Evolutionary conservation across 2,329 filamentous ascomycete genomes (phyloP).

Genomic region (Sporothrix euskadiensis): DNA sequence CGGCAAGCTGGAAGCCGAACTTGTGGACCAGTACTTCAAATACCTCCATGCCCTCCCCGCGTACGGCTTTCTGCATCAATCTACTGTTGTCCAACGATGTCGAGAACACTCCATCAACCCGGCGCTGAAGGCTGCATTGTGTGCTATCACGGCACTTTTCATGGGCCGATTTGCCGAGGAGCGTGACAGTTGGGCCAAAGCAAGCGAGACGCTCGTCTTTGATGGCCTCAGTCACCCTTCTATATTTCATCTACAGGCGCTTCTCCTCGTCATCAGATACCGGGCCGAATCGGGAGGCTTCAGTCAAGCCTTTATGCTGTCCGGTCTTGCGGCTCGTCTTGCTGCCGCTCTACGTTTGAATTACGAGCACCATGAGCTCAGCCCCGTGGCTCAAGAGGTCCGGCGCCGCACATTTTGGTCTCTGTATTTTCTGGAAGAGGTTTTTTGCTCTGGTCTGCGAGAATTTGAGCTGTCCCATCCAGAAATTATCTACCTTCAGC

Average conservation of each 20-base stretch:
- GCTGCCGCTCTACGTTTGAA: conserved; percentile 15
- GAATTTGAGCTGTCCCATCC: conserved; percentile 20
- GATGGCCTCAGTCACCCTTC: conserved; percentile 8
- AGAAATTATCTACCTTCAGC: conserved; percentile 19
- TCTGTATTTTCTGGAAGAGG: conserved; percentile 23
- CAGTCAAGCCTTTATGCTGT: conserved; percentile 15
- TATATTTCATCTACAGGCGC: conserved; percentile 18
- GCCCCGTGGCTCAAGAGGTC: conserved; percentile 19
- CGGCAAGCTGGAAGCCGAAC: background rate
- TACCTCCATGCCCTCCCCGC: conserved; percentile 16
- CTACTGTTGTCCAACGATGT: conserved; percentile 9
- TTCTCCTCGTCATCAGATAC: conserved; percentile 17
- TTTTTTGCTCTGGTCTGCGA: conserved; percentile 17
- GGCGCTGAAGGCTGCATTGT: conserved; percentile 12
- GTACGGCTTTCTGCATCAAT: conserved; percentile 17
- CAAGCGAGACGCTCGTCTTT: conserved; percentile 12
- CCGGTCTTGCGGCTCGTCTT: background rate
- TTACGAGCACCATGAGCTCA: conserved; percentile 17
- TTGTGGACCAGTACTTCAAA: conserved; percentile 20
- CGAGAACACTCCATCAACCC: conserved; percentile 18
- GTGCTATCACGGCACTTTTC: conserved; percentile 20
- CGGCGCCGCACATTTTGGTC: conserved; percentile 24
- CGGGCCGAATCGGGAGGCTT: conserved; percentile 11
- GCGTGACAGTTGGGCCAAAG: conserved; percentile 5
- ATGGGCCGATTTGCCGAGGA: background rate